Evolutionary conservation across 805 yeast species (phyloP).

Genomic region (Scheffersomyces lignosus): DNA sequence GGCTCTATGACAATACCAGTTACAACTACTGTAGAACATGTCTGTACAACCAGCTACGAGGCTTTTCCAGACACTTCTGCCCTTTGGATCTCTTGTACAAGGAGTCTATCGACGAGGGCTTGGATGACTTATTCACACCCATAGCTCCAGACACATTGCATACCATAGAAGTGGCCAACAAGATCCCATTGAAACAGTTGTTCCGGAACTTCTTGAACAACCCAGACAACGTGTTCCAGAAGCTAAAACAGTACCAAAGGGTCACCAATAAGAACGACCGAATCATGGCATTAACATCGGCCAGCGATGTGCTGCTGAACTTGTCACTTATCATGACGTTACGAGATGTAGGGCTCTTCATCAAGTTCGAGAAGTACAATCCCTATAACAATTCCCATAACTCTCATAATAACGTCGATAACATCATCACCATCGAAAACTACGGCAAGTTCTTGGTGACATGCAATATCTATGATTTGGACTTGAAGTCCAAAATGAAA

Average conservation of each 20-base stretch:
- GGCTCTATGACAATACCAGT: constrained; percentile 49
- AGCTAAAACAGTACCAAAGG: constrained; percentile 34
- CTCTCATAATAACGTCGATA: constrained; percentile 28
- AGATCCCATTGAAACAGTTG: constrained; percentile 36
- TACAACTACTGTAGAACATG: constrained; percentile 57
- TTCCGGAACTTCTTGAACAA: constrained; percentile 30
- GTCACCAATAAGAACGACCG: constrained; percentile 31
- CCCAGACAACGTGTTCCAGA: constrained; percentile 33
- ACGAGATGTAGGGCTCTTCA: constrained; percentile 56
- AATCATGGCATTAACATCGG: constrained; percentile 28
- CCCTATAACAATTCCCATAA: constrained; percentile 27
- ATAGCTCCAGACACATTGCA: constrained; percentile 19
- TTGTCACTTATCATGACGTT: constrained; percentile 50
- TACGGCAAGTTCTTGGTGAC: constrained; percentile 29
- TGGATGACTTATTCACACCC: constrained; percentile 27
- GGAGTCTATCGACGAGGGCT: constrained; percentile 33
- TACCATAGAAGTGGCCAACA: constrained; percentile 19
- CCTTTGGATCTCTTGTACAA: constrained; percentile 43
- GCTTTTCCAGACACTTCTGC: constrained; percentile 42
- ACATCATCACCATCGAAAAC: constrained; percentile 22
- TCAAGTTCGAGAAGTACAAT: constrained; percentile 36
- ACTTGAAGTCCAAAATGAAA: constrained; percentile 45
- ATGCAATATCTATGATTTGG: constrained; percentile 48
- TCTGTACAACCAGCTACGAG: constrained; percentile 44
- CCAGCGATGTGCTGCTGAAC: constrained; percentile 40